phyloP scores from a whole-genome alignment of 331 rosid species.

The Acacia concinna region DNA sequence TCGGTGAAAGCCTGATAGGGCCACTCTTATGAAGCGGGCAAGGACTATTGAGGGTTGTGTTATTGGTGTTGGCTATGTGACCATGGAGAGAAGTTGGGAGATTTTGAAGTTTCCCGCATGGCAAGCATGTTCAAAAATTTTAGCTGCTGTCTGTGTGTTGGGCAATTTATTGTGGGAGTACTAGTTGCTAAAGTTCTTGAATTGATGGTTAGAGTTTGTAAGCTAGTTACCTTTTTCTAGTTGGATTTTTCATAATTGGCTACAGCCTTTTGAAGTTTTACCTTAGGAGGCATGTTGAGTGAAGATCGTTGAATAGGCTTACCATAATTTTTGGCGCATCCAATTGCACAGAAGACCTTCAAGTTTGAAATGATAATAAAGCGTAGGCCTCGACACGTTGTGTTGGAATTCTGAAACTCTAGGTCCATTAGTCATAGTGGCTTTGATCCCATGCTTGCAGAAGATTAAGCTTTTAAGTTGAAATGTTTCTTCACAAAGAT shows the following conservation, averaged over 20 bases:
- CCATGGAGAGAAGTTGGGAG: background rate
- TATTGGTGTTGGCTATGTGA: background rate
- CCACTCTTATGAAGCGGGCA: background rate
- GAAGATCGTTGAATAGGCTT: background rate
- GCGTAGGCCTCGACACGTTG: background rate
- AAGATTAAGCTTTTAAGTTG: background rate
- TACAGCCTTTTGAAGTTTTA: background rate
- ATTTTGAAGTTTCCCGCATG: background rate
- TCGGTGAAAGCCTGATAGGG: background rate
- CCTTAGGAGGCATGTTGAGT: background rate
- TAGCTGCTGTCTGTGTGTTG: background rate
- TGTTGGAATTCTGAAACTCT: background rate
- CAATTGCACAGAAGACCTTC: background rate
- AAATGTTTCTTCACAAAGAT: background rate
- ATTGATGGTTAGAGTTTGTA: background rate
- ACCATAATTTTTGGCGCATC: background rate
- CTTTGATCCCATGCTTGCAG: background rate
- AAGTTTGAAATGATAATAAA: background rate
- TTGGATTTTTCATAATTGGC: background rate
- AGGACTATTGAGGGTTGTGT: background rate
- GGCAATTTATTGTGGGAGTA: background rate
- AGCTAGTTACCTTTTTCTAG: background rate
- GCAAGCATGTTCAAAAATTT: background rate
- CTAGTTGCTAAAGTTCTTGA: background rate
- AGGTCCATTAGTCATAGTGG: background rate